Conservation (phyloP, 2,329 filamentous ascomycete species). For the Chrysoporthe deuterocubensis region DNA sequence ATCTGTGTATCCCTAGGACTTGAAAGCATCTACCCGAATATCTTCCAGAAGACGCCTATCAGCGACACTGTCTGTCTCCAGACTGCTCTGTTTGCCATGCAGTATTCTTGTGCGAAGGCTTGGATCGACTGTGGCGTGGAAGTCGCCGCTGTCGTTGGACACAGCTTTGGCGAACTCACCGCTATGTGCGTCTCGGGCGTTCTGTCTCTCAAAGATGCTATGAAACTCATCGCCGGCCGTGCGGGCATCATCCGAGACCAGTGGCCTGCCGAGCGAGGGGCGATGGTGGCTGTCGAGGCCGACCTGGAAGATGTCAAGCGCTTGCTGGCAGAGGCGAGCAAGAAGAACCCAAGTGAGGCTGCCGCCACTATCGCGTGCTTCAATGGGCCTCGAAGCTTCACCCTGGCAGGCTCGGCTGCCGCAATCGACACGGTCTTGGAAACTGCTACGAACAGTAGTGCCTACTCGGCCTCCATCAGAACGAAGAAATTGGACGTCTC, state of each 20-base stretch:
- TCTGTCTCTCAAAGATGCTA: constrained; percentile 37
- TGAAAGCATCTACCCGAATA: constrained; percentile 37
- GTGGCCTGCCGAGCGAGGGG: constrained; percentile 43
- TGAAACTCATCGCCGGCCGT: constrained; percentile 38
- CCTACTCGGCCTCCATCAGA: constrained; percentile 38
- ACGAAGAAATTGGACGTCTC: constrained; percentile 47
- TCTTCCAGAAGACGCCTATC: constrained; percentile 37
- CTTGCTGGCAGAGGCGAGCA: background rate
- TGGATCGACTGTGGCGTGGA: constrained; percentile 44
- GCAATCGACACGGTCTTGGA: constrained; percentile 38
- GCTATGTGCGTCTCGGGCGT: constrained; percentile 43
- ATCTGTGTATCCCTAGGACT: constrained; percentile 28
- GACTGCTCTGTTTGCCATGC: constrained; percentile 43
- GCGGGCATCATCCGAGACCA: constrained; percentile 37
- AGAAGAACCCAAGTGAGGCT: background rate
- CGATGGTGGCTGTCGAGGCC: constrained; percentile 43
- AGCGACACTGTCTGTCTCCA: constrained; percentile 41
- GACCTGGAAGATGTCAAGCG: constrained; percentile 9
- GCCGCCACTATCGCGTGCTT: constrained; percentile 48
- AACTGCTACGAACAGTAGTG: constrained; percentile 32
- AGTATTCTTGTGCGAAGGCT: constrained; percentile 41
- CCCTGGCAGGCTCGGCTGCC: constrained; percentile 42
- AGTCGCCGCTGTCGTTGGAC: constrained; percentile 40
- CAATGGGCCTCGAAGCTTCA: constrained; percentile 48
- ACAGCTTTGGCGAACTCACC: constrained; percentile 48